Base-by-base conservation (phyloP, 768 basidiomycete genomes). In the Serpula lacrymans region DNA sequence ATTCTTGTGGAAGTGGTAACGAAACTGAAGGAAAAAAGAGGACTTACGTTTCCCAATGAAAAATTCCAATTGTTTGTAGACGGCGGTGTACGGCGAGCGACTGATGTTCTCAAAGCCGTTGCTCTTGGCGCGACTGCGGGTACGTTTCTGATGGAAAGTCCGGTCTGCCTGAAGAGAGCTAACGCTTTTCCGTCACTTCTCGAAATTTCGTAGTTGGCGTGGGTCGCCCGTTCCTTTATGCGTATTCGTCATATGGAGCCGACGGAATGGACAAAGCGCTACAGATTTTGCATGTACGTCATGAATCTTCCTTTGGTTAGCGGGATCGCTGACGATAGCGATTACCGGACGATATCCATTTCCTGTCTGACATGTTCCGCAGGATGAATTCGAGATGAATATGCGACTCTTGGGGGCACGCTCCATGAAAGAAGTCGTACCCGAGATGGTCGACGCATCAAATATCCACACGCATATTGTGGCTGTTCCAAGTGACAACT, bases 311-410 rank as follows among this genome's bases (percentile, higher is more conserved):
- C 44, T n/a, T n/a, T n/a, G 28, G 17, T 14, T 25, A 18, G 7
- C 11, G 3, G 12, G 2, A 5, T 25, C 20, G 28, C 25, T 8
- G n/a, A 21, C 23, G n/a, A n/a, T n/a, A n/a, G 26, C 11, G 17
- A 9, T 12, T 5, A 30, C 38, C 32, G 17, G 23, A 20, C 13
- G 23, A 11, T 26, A 16, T 28, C 5, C 24, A 35, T 11, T 5
- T 12, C 25, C 12, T 4, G 39, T 9, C 34, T 28, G 14, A 31
- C 47, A 10, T 51, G 17, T 30, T 11, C 6, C 45, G 7, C 55
- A 97, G 91, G 90, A 94, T 51, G 95, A 99, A 62, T 91, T 99
- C 52, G 90, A 94, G 70, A 97, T 98, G 95, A 93, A 95, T 64
- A 76, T 97, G 78, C 84, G 94, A 12, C 71, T 98, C 2, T 64